phyloP scores from a whole-genome alignment of 2,329 filamentous ascomycete species.

The Aspergillus nomiae region DNA sequence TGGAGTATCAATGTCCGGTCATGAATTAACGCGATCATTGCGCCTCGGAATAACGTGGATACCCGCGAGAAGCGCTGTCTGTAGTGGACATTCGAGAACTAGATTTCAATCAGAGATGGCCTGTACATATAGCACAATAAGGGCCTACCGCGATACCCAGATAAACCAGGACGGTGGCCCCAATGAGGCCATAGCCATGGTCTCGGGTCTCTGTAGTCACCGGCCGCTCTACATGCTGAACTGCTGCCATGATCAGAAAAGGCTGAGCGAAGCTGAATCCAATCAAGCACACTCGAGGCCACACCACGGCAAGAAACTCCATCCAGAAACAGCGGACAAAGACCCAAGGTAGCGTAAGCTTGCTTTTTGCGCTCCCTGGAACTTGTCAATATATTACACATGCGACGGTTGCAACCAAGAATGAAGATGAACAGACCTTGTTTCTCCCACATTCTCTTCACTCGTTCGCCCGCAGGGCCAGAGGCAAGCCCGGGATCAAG shows the following conservation, averaged over 20 bases:
- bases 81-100: neutral
- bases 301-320: conserved; percentile 15
- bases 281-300: conserved; percentile 22
- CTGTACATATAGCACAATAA: neutral
- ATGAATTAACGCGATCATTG: neutral
- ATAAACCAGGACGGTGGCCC: conserved; percentile 40
- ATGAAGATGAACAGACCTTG: conserved; percentile 2
- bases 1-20: neutral
- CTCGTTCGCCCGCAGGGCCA: neutral
- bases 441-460: conserved; percentile 1
- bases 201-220: conserved; percentile 8
- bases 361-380: neutral
- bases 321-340: conserved; percentile 16
- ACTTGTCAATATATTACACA: neutral
- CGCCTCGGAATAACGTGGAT: neutral
- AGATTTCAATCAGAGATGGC: neutral
- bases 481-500: conserved; percentile 19
- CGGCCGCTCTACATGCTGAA: conserved; percentile 17
- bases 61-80: neutral
- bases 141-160: conserved; percentile 37
- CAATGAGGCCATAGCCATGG: conserved; percentile 39
- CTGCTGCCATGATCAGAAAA: conserved; percentile 27
- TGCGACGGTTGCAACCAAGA: neutral
- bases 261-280: conserved; percentile 24
- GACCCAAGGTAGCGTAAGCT: neutral